Conservation (phyloP, 2,329 filamentous ascomycete species). For the Paracoccidioides lutzii region DNA sequence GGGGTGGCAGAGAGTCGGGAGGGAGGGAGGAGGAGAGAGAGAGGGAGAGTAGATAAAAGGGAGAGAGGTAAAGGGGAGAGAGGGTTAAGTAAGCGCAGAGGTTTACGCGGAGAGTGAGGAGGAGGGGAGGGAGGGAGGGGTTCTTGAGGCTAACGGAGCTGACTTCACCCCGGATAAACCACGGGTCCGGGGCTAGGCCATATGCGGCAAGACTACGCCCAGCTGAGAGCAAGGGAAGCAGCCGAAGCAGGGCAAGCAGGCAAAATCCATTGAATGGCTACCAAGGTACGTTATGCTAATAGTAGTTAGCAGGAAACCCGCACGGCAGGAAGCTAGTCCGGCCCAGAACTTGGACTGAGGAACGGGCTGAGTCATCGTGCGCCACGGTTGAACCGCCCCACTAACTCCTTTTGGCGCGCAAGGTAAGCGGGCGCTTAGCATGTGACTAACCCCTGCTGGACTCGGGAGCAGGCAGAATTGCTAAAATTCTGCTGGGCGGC, state of each 20-base stretch:
- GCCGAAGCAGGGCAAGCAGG: background rate
- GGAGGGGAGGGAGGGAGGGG: background rate
- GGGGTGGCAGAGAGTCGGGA: background rate
- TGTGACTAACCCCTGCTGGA: too few species aligned
- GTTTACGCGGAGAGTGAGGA: background rate
- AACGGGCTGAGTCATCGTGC: background rate
- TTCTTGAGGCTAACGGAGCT: too few species aligned
- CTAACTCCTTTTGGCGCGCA: too few species aligned
- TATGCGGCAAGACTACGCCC: background rate
- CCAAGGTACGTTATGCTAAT: too few species aligned
- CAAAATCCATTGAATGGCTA: too few species aligned
- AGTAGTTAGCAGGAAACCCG: too few species aligned
- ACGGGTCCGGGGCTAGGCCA: background rate
- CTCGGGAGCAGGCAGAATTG: background rate
- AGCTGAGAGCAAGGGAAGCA: background rate
- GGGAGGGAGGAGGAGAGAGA: background rate
- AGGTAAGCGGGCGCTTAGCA: background rate
- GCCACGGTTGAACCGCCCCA: background rate
- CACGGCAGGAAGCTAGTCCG: too few species aligned
- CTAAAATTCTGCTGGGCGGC: background rate
- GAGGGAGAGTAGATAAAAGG: background rate
- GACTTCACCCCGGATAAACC: background rate
- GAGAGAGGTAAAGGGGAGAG: too few species aligned
- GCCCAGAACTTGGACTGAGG: too few species aligned
- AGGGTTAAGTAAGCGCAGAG: too few species aligned